Conservation (phyloP, 345 rosid genomes). For the Eutrema heterophyllum region DNA sequence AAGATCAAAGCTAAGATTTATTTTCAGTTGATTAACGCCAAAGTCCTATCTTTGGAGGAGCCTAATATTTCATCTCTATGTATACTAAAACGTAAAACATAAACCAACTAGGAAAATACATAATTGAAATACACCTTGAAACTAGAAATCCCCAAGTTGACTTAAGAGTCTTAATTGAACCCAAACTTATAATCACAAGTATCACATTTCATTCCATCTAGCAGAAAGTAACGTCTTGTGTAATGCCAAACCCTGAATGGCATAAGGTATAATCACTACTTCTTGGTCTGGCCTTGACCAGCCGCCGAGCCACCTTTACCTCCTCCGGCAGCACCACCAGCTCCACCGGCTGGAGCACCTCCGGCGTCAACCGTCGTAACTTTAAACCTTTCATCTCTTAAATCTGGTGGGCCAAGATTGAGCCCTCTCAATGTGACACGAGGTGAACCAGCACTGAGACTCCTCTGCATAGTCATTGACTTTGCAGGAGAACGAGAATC, state of each 20-base stretch:
- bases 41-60: background rate
- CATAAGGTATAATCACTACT: slow-evolving; percentile 14
- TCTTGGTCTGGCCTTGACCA: slow-evolving; percentile 29
- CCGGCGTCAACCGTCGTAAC: slow-evolving; percentile 22
- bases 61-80: background rate
- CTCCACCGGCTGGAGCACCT: slow-evolving; percentile 9
- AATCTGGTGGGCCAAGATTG: background rate
- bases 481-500: slow-evolving; percentile 8
- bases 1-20: background rate
- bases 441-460: slow-evolving; percentile 16
- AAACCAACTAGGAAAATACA: background rate
- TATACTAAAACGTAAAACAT: background rate
- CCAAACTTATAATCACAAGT: background rate
- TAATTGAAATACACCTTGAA: background rate
- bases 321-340: slow-evolving; percentile 16
- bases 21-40: slow-evolving; percentile 6
- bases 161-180: background rate
- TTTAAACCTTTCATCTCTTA: slow-evolving; percentile 25
- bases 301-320: slow-evolving; percentile 23
- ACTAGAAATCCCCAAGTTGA: background rate
- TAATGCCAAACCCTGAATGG: background rate
- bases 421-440: slow-evolving; percentile 8
- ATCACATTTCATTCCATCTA: background rate
- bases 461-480: slow-evolving; percentile 27
- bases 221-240: background rate